A percentile compares a stretch with the other conserved stretches of the same genome.
Evolutionary conservation across 2,329 filamentous ascomycete species (phyloP).

Genomic region (Cytospora piceae): DNA sequence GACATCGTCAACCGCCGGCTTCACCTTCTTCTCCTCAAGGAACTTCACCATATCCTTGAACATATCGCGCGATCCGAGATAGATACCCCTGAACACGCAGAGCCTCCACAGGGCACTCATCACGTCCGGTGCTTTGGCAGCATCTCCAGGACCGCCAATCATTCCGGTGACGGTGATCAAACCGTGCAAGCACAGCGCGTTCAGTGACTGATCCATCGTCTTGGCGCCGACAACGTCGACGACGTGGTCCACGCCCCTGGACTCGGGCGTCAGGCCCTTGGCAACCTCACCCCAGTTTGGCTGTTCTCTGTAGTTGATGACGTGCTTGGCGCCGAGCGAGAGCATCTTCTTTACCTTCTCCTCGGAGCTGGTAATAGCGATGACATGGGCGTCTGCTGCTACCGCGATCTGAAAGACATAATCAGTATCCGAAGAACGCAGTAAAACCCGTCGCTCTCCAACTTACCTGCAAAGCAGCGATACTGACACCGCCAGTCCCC

Average conservation of each 20-base stretch:
- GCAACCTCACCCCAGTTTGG: constrained; percentile 63
- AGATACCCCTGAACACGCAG: constrained; percentile 38
- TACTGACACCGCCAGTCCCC: constrained; percentile 46
- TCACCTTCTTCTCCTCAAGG: constrained; percentile 40
- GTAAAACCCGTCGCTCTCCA: neutral
- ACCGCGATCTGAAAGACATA: constrained; percentile 40
- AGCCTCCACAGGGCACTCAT: constrained; percentile 35
- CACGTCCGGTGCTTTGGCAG: constrained; percentile 33
- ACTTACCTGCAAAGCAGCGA: constrained; percentile 42
- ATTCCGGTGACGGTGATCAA: constrained; percentile 41
- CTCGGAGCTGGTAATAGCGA: constrained; percentile 62
- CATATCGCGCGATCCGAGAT: constrained; percentile 36
- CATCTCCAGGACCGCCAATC: constrained; percentile 38
- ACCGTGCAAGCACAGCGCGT: constrained; percentile 47
- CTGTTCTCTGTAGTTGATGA: constrained; percentile 64
- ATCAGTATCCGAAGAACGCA: neutral
- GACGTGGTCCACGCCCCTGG: constrained; percentile 62
- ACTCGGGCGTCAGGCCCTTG: constrained; percentile 49
- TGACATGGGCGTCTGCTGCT: constrained; percentile 55
- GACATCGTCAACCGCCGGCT: constrained; percentile 39
- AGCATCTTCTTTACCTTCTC: constrained; percentile 57
- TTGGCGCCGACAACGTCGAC: constrained; percentile 68
- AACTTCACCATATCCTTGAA: constrained; percentile 38
- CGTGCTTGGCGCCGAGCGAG: constrained; percentile 59
- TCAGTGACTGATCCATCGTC: constrained; percentile 61